phyloP scores from a whole-genome alignment of 2,329 filamentous ascomycete genomes.

The Stylonectria norvegica region DNA sequence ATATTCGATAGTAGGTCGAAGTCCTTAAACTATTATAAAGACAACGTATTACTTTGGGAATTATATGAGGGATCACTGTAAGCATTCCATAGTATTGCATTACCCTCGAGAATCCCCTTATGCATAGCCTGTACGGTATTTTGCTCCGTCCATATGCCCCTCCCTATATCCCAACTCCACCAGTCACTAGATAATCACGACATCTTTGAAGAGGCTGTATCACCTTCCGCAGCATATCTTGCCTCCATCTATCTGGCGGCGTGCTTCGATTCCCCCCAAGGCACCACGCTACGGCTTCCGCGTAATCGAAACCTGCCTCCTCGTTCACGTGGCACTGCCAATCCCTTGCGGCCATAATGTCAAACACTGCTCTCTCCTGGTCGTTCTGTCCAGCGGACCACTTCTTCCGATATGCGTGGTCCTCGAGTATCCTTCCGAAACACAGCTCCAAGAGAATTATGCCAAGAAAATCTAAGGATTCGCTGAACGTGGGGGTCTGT shows the following conservation, averaged over 20 bases:
- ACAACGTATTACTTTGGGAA: too few relatives aligned
- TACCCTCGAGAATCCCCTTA: too few relatives aligned
- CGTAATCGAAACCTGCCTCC: constrained; percentile 7
- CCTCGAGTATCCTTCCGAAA: not conserved
- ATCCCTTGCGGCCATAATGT: constrained; percentile 5
- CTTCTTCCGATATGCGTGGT: not conserved
- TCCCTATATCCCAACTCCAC: too few relatives aligned
- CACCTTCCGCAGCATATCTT: constrained; percentile 6
- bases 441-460: constrained; percentile 3
- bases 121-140: too few relatives aligned
- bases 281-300: constrained; percentile 8
- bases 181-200: not conserved
- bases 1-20: too few relatives aligned
- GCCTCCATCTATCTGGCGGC: constrained; percentile 5
- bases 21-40: too few relatives aligned
- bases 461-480: constrained; percentile 1
- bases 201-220: constrained; percentile 3
- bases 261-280: constrained; percentile 2
- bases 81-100: too few relatives aligned
- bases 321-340: constrained; percentile 5
- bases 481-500: too few relatives aligned
- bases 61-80: too few relatives aligned
- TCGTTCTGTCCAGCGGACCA: not conserved
- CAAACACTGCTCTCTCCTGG: not conserved
- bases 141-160: too few relatives aligned